phyloP scores from a whole-genome alignment of 257 asterid genomes.

The Solanum sparsipilum region DNA sequence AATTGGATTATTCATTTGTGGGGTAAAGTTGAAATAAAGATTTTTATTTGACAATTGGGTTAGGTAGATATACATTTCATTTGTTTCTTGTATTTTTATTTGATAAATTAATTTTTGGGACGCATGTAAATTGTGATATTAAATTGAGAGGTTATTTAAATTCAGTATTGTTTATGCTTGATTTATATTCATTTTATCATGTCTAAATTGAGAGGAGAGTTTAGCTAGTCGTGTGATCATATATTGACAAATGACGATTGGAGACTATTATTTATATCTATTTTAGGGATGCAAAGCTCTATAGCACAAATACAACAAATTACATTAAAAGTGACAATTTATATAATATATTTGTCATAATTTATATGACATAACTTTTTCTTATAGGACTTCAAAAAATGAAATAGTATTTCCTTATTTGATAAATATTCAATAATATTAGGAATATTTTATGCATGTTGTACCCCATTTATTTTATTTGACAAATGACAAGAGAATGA shows the following conservation, averaged over 20 bases:
- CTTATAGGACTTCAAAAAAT: too few species aligned
- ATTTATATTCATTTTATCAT: too few species aligned
- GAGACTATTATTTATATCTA: too few species aligned
- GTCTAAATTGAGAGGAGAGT: not conserved
- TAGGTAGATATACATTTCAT: not conserved
- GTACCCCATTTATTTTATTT: too few species aligned
- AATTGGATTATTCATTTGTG: not conserved
- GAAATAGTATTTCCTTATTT: not conserved
- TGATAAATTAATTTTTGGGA: too few species aligned
- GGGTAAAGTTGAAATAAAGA: not conserved
- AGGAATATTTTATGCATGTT: not conserved
- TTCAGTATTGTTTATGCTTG: not conserved
- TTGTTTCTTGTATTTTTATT: not conserved
- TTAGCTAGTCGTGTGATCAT: not conserved
- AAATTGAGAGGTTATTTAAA: not conserved
- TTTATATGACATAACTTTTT: too few species aligned
- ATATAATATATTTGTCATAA: too few species aligned
- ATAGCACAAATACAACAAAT: not conserved
- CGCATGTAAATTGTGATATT: not conserved
- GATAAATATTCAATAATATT: too few species aligned
- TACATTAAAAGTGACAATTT: too few species aligned
- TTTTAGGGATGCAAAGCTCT: too few species aligned
- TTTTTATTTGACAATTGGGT: not conserved
- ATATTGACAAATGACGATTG: too few species aligned
- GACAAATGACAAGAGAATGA: not conserved